Evolutionary conservation across 2,329 filamentous ascomycete species (phyloP).

Genomic region (Colletotrichum sp.): DNA sequence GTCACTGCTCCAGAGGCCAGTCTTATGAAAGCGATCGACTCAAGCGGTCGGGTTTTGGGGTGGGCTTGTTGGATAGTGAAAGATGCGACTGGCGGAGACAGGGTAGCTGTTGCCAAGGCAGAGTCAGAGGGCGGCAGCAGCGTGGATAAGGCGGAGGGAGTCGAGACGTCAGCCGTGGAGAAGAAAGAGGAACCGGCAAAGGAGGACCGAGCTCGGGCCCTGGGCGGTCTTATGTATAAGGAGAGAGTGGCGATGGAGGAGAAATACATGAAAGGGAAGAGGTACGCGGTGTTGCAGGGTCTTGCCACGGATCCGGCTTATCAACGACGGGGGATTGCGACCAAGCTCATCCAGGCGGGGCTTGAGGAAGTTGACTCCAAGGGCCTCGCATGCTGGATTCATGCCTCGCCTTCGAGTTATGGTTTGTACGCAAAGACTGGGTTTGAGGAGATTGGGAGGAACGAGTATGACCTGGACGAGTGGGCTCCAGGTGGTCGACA

Average conservation of each 20-base stretch:
- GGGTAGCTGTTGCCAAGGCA: not conserved
- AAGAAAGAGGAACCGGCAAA: not conserved
- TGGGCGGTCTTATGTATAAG: not conserved
- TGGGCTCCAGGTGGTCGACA: not conserved
- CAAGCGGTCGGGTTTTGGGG: not conserved
- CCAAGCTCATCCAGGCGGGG: not conserved
- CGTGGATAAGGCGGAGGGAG: no score
- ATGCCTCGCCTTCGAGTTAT: not conserved
- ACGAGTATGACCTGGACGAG: not conserved
- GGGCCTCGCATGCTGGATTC: not conserved
- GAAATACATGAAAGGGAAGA: not conserved
- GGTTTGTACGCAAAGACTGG: not conserved
- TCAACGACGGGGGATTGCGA: not conserved
- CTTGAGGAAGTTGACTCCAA: not conserved
- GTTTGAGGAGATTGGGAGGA: not conserved
- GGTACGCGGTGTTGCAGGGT: not conserved
- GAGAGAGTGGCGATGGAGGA: not conserved
- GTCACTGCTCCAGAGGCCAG: not conserved
- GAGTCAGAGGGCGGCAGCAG: not conserved
- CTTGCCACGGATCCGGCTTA: not conserved
- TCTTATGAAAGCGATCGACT: not conserved
- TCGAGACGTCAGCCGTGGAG: not conserved
- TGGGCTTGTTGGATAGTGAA: conserved; percentile 3
- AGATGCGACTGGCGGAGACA: not conserved
- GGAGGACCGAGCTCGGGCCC: not conserved